Evolutionary conservation across 23 red algal species (phyloP).

Genomic region (Pyropia haitanensis): DNA sequence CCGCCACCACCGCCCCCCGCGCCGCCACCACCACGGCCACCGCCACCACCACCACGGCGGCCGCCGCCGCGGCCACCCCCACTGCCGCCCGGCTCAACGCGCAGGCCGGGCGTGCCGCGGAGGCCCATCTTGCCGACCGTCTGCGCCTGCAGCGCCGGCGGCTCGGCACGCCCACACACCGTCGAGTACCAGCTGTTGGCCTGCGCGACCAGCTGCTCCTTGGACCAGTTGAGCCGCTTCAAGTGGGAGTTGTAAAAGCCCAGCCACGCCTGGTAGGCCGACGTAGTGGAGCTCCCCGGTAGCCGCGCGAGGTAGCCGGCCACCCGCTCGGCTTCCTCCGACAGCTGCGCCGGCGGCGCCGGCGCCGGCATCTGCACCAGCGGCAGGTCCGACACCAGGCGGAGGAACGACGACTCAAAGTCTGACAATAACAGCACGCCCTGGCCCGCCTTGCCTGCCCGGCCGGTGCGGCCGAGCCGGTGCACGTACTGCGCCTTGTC

Average conservation of each 20-base stretch:
- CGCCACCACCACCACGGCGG: not conserved
- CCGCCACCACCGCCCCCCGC: slow-evolving; percentile 7
- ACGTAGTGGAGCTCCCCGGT: slow-evolving; percentile 9
- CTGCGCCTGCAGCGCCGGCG: slow-evolving; percentile 17
- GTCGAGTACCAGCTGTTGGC: slow-evolving; percentile 17
- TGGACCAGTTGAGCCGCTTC: slow-evolving; percentile 18
- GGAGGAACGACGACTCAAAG: slow-evolving; percentile 51
- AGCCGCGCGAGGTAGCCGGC: slow-evolving; percentile 6
- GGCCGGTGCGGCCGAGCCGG: slow-evolving; percentile 50
- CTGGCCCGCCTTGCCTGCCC: slow-evolving; percentile 61
- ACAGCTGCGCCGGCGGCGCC: slow-evolving; percentile 12
- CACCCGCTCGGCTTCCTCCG: not conserved
- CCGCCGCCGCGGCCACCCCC: slow-evolving; percentile 6
- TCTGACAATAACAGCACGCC: slow-evolving; percentile 55
- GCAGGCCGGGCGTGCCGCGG: slow-evolving; percentile 9
- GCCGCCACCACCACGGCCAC: slow-evolving; percentile 9
- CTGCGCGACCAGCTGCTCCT: slow-evolving; percentile 24
- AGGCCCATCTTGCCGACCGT: slow-evolving; percentile 43
- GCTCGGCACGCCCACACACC: slow-evolving; percentile 13
- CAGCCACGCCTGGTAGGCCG: slow-evolving; percentile 49
- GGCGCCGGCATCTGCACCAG: slow-evolving; percentile 16
- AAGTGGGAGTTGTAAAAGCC: slow-evolving; percentile 43
- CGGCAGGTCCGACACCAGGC: slow-evolving; percentile 17
- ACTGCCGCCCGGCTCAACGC: slow-evolving; percentile 8
- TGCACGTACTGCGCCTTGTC: slow-evolving; percentile 68